Conservation (phyloP, 345 rosid genomes). For the Jatropha curcas region DNA sequence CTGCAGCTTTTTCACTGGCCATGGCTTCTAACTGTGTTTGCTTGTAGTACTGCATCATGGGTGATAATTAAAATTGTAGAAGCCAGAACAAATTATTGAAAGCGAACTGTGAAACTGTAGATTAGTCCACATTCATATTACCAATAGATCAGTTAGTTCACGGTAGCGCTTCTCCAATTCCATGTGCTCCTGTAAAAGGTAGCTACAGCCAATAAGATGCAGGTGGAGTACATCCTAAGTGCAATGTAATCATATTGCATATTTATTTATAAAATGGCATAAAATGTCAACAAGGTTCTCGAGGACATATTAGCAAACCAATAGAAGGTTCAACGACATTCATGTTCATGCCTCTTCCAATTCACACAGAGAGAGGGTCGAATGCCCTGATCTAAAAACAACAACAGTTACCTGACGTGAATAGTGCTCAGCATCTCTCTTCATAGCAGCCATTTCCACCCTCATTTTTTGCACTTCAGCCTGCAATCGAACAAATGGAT, state of each 20-base stretch:
- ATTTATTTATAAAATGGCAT: neutral
- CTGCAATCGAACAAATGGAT: constrained; percentile 43
- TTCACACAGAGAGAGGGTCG: constrained; percentile 3
- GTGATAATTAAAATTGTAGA: constrained; percentile 12
- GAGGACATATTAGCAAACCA: neutral
- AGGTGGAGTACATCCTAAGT: constrained; percentile 6
- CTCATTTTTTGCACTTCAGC: constrained; percentile 92
- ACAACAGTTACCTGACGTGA: constrained; percentile 78
- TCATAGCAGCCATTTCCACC: constrained; percentile 98
- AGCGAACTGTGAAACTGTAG: neutral
- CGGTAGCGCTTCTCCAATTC: constrained; percentile 99
- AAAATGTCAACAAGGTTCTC: constrained; percentile 1
- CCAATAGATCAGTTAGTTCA: constrained; percentile 96
- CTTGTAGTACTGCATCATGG: constrained; percentile 77
- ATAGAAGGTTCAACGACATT: neutral
- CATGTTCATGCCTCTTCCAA: neutral
- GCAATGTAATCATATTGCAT: neutral
- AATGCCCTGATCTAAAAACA: constrained; percentile 7
- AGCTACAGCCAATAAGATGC: constrained; percentile 30
- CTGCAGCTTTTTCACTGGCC: constrained; percentile 99
- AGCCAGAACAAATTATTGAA: constrained; percentile 7
- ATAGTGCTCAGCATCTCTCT: constrained; percentile 99
- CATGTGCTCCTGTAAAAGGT: constrained; percentile 77
- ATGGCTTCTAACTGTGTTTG: constrained; percentile 97
- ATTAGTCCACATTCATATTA: constrained; percentile 38